These are phyloP conservation scores for Salix purpurea DNA, from an alignment of 345 rosid species.

Conservation along the genomic window DNA sequence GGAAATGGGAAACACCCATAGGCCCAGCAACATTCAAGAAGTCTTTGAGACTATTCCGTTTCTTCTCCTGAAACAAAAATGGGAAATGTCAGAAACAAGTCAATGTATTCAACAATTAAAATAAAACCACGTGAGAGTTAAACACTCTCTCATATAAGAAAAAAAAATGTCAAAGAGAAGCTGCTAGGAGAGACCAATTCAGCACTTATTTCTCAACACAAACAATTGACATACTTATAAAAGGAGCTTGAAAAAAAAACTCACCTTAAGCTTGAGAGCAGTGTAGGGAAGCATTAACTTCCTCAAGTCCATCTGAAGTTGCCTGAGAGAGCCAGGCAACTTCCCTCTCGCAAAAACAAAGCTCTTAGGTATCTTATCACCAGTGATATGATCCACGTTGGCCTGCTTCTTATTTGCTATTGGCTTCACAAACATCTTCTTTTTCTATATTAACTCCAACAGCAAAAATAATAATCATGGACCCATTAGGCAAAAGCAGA, in stretches of 20 bases:
- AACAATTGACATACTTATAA: not conserved
- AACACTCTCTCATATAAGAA: not conserved
- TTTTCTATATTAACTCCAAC: conserved; percentile 37
- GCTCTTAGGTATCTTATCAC: conserved; percentile 84
- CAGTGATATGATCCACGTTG: conserved; percentile 70
- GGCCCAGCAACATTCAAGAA: conserved; percentile 92
- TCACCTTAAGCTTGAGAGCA: conserved; percentile 84
- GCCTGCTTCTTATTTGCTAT: conserved; percentile 45
- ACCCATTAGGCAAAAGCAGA: not conserved
- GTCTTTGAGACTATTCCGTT: conserved; percentile 71
- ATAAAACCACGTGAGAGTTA: not conserved
- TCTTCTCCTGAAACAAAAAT: conserved; percentile 68
- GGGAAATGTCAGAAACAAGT: not conserved
- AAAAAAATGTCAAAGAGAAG: not conserved
- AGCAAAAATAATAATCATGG: not conserved
- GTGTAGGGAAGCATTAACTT: conserved; percentile 93
- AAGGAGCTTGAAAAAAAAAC: not conserved
- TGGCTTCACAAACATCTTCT: conserved; percentile 61
- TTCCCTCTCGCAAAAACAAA: conserved; percentile 87
- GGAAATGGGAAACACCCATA: conserved; percentile 95
- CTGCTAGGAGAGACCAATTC: not conserved
- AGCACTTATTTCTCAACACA: not conserved
- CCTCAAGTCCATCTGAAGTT: conserved; percentile 84
- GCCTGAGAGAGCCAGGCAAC: conserved; percentile 67
- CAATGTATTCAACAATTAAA: not conserved